These are phyloP conservation scores for Capsaspora owczarzaki DNA, from an alignment of 78 protist species.

Conservation along the genomic window DNA sequence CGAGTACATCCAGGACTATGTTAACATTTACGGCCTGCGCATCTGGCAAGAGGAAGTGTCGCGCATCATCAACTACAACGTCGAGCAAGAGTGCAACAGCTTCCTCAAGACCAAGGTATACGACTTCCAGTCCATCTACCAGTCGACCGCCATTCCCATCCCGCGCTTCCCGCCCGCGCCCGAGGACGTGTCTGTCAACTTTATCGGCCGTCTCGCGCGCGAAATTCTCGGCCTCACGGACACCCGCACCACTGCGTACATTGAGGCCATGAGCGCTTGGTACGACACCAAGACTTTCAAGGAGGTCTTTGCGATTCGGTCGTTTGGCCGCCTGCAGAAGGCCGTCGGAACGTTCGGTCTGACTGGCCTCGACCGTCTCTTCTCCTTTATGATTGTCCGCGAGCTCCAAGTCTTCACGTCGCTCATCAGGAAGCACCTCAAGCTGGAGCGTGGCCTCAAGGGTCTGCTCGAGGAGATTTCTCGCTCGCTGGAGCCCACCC, in stretches of 20 bases:
- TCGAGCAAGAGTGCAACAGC: conserved; percentile 86
- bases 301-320: neutral
- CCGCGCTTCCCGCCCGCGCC: conserved; percentile 50
- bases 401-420: conserved; percentile 42
- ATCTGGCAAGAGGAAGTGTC: conserved; percentile 93
- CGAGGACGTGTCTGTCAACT: conserved; percentile 48
- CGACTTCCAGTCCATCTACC: conserved; percentile 65
- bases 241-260: conserved; percentile 48
- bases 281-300: conserved; percentile 11
- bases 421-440: neutral
- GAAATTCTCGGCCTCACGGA: conserved; percentile 67
- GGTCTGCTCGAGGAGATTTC: neutral
- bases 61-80: conserved; percentile 78
- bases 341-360: conserved; percentile 64
- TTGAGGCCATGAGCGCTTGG: conserved; percentile 58
- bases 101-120: conserved; percentile 72
- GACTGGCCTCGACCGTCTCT: conserved; percentile 66
- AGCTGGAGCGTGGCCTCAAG: neutral
- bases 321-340: neutral
- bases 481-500: neutral
- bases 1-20: conserved; percentile 81
- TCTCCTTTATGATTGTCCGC: conserved; percentile 69
- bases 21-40: conserved; percentile 73
- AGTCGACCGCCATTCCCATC: conserved; percentile 79
- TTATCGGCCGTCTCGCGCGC: conserved; percentile 81